phyloP scores from a whole-genome alignment of 257 asterid genomes.

The Solanum clarkiae region DNA sequence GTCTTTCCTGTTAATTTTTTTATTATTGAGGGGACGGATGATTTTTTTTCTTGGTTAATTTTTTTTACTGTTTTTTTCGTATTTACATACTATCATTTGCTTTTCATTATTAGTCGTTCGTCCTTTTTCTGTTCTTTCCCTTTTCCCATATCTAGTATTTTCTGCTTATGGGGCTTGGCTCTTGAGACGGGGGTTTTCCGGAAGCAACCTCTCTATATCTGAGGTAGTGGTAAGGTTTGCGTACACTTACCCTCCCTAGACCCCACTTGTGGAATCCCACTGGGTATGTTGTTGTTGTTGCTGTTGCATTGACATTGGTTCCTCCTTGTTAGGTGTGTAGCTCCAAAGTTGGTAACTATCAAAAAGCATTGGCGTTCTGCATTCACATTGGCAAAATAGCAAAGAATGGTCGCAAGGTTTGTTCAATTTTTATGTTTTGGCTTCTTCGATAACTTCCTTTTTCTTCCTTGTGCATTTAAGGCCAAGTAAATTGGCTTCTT shows the following conservation, averaged over 20 bases:
- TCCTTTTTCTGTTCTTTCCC: no score
- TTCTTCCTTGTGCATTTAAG: not conserved
- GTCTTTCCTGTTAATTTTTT: not conserved
- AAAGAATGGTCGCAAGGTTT: slow-evolving; percentile 79
- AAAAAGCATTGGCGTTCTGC: not conserved
- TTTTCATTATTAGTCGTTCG: no score
- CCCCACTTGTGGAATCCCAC: no score
- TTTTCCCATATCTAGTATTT: no score
- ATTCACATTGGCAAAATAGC: slow-evolving; percentile 8
- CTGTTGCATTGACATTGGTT: not conserved
- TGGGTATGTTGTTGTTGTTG: no score
- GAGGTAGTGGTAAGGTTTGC: no score
- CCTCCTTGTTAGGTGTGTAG: not conserved
- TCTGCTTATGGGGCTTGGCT: no score
- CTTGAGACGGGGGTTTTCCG: no score
- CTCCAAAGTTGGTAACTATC: not conserved
- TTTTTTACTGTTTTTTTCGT: no score
- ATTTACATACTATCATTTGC: no score
- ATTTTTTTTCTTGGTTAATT: not conserved
- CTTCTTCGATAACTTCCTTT: not conserved
- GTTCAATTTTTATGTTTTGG: not conserved
- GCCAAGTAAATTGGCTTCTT: not conserved
- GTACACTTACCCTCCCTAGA: no score
- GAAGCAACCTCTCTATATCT: no score
- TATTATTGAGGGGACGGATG: not conserved